phyloP scores from a whole-genome alignment of 495 filamentous ascomycete genomes.

The Xylaria longipes region DNA sequence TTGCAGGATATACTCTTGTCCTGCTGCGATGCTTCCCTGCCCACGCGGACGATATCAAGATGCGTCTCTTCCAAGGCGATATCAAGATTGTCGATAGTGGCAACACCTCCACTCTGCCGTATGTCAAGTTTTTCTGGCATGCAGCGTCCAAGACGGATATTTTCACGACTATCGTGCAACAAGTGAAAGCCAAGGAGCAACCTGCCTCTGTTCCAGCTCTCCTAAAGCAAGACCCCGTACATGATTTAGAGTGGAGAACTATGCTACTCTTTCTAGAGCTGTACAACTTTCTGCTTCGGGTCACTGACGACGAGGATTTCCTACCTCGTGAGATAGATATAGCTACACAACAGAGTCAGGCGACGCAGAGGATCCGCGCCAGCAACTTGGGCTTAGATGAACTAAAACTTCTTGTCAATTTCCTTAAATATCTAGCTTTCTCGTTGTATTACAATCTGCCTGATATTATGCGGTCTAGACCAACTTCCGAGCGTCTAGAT shows the following conservation, averaged over 20 bases:
- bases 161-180: conserved; percentile 65
- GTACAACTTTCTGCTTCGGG: conserved; percentile 87
- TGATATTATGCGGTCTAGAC: conserved; percentile 51
- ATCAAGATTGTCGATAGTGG: conserved; percentile 56
- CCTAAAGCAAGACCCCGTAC: conserved; percentile 28
- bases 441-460: conserved; percentile 84
- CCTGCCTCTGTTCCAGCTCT: conserved; percentile 30
- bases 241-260: conserved; percentile 77
- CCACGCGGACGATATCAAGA: conserved; percentile 86
- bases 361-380: conserved; percentile 60
- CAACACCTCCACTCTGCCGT: conserved; percentile 58
- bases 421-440: conserved; percentile 93
- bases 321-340: conserved; percentile 51
- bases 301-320: conserved; percentile 94
- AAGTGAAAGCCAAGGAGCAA: conserved; percentile 28
- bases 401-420: conserved; percentile 75
- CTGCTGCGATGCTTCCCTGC: conserved; percentile 85
- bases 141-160: conserved; percentile 70
- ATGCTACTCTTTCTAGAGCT: conserved; percentile 92
- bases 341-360: conserved; percentile 37
- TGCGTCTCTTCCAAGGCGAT: conserved; percentile 90
- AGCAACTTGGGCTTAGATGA: conserved; percentile 75
- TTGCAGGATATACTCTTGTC: conserved; percentile 88
- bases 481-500: conserved; percentile 25
- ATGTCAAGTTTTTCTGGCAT: conserved; percentile 90